Evolutionary conservation across 768 basidiomycete genomes (phyloP).

Genomic region (Asterophora parasitica): DNA sequence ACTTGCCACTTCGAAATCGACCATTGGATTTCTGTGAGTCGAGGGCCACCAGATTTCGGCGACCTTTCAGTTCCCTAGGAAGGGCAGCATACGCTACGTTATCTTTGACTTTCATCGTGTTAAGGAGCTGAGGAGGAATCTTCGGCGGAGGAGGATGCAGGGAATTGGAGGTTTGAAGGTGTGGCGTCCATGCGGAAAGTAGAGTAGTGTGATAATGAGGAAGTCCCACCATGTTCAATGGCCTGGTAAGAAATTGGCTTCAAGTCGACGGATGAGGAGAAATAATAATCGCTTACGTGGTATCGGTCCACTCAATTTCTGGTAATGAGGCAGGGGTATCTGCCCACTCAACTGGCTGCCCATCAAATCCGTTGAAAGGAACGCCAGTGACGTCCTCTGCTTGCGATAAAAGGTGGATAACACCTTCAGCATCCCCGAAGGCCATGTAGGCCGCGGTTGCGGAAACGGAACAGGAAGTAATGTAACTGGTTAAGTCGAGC

Average conservation of each 20-base stretch:
- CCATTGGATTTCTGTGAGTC: conserved; percentile 50
- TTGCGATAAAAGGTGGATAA: conserved; percentile 77
- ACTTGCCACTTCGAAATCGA: conserved; percentile 85
- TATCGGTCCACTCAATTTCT: conserved; percentile 74
- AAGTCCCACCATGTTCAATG: conserved; percentile 84
- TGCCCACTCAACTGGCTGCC: conserved; percentile 81
- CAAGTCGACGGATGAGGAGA: neutral
- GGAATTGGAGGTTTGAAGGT: conserved; percentile 33
- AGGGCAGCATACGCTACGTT: conserved; percentile 86
- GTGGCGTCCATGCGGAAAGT: conserved; percentile 65
- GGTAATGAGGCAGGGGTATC: conserved; percentile 66
- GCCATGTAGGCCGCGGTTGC: conserved; percentile 89
- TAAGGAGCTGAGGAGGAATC: conserved; percentile 75
- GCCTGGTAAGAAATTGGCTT: conserved; percentile 38
- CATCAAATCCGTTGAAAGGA: conserved; percentile 89
- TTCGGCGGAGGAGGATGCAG: conserved; percentile 66
- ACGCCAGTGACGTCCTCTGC: conserved; percentile 53
- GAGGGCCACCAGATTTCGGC: conserved; percentile 68
- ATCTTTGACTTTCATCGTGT: conserved; percentile 81
- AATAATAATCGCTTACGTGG: conserved; percentile 51
- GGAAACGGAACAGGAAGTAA: conserved; percentile 78
- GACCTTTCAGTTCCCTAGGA: conserved; percentile 80
- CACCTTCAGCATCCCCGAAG: conserved; percentile 85
- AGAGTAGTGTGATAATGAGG: conserved; percentile 75
- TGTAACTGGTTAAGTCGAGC: conserved; percentile 69